A percentile compares a stretch with the other conserved stretches of the same genome.
Evolutionary conservation across 2,329 filamentous ascomycete species (phyloP).

Genomic region (Cladophialophora chaetospira): DNA sequence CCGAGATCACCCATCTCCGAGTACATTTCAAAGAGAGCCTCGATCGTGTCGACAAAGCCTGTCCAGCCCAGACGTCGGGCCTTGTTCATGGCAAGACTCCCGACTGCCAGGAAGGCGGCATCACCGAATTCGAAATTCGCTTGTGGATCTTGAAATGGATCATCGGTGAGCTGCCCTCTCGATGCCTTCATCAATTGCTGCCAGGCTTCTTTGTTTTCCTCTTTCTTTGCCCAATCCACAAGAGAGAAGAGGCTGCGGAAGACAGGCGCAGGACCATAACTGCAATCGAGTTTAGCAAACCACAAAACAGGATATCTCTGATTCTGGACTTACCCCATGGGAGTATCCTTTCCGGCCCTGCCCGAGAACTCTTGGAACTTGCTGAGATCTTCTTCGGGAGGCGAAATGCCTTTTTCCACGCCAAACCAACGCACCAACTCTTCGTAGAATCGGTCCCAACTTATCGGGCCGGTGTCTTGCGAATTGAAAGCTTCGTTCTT

Average conservation of each 20-base stretch:
- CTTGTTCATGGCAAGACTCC: constrained; percentile 32
- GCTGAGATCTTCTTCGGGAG: constrained; percentile 35
- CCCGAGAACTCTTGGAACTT: constrained; percentile 23
- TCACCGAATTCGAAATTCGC: constrained; percentile 33
- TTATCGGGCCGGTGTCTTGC: constrained; percentile 48
- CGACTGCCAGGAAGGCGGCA: constrained; percentile 25
- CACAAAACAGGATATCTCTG: background rate
- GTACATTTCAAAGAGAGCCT: constrained; percentile 34
- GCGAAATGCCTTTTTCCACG: constrained; percentile 38
- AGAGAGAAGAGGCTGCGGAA: constrained; percentile 47
- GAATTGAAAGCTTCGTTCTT: constrained; percentile 54
- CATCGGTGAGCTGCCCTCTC: constrained; percentile 34
- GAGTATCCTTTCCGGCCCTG: constrained; percentile 34
- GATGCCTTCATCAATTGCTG: constrained; percentile 47
- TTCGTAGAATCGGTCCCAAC: constrained; percentile 53
- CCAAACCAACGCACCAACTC: constrained; percentile 51
- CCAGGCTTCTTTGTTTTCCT: constrained; percentile 51
- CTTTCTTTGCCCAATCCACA: constrained; percentile 49
- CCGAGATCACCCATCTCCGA: constrained; percentile 31
- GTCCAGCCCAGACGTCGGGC: constrained; percentile 33
- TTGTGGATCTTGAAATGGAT: constrained; percentile 33
- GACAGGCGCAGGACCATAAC: constrained; percentile 41
- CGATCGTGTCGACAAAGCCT: constrained; percentile 35
- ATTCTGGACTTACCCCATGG: constrained; percentile 38
- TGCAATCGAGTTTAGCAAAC: constrained; percentile 3